Percentiles rank a stretch among this genome's conserved stretches.
Conservation (phyloP, 2,329 filamentous ascomycete species). For the Cladosporium sp. region DNA sequence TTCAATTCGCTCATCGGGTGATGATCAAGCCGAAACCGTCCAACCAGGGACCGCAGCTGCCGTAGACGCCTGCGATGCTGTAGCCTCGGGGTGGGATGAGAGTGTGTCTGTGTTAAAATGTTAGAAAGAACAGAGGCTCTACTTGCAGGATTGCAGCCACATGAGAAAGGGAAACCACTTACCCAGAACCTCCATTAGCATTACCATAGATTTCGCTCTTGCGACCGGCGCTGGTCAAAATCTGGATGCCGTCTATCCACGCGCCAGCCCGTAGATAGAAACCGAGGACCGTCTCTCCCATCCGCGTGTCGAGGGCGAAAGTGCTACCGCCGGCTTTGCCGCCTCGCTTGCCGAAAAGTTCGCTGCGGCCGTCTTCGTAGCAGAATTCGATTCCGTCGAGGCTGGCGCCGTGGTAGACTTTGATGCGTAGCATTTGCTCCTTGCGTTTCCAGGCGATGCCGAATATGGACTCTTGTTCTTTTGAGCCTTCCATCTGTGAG, state of each 20-base stretch:
- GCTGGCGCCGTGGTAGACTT: conserved; percentile 70
- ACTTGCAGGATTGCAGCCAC: no score
- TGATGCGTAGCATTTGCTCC: conserved; percentile 69
- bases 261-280: conserved; percentile 75
- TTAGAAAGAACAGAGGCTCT: no score
- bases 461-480: conserved; percentile 65
- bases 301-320: conserved; percentile 77
- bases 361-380: conserved; percentile 79
- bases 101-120: conserved; percentile 60
- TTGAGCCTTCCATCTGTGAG: conserved; percentile 64
- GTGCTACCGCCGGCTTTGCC: conserved; percentile 65
- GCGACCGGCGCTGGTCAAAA: conserved; percentile 83
- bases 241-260: conserved; percentile 84
- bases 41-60: conserved; percentile 74
- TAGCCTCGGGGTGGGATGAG: conserved; percentile 87
- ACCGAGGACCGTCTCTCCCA: conserved; percentile 80
- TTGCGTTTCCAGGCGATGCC: conserved; percentile 62
- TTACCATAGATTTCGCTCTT: conserved; percentile 84
- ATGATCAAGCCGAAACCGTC: conserved; percentile 83
- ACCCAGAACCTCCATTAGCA: conserved; percentile 72
- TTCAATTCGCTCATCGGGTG: conserved; percentile 62
- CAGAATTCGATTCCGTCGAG: conserved; percentile 87
- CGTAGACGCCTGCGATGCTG: conserved; percentile 79
- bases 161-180: conserved; percentile 44
- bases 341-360: conserved; percentile 79